A percentile compares a stretch with the other conserved stretches of the same genome.
Evolutionary conservation across 1,284 basidiomycete genomes (phyloP).

Genomic region (Albatrellus sp.): DNA sequence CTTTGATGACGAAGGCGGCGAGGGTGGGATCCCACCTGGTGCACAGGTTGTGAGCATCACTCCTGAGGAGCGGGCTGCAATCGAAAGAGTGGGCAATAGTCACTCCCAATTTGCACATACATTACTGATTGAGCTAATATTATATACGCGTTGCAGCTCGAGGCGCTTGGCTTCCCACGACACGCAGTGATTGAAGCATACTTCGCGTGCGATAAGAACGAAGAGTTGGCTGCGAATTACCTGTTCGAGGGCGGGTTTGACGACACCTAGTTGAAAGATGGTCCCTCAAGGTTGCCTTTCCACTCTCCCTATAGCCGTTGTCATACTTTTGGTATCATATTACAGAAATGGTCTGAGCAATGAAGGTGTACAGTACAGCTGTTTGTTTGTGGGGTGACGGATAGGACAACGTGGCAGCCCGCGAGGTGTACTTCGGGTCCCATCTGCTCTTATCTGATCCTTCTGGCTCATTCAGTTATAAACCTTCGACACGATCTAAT

Average conservation of each 20-base stretch:
- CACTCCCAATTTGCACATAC: background rate
- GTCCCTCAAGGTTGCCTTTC: too few relatives aligned
- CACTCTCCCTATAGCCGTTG: too few relatives aligned
- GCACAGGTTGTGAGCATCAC: conserved; percentile 69
- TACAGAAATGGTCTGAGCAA: too few relatives aligned
- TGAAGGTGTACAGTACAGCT: too few relatives aligned
- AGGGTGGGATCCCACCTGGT: conserved; percentile 45
- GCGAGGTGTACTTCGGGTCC: too few relatives aligned
- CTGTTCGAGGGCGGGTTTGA: conserved; percentile 70
- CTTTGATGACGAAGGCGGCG: conserved; percentile 31
- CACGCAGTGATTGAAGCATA: conserved; percentile 76
- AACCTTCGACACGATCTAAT: too few relatives aligned
- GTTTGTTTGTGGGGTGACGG: too few relatives aligned
- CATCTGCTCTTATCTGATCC: too few relatives aligned
- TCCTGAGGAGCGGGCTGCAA: conserved; percentile 75
- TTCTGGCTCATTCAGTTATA: too few relatives aligned
- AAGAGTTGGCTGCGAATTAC: conserved; percentile 88
- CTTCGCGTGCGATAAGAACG: conserved; percentile 89
- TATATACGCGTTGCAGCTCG: conserved; percentile 42
- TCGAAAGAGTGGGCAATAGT: conserved; percentile 55
- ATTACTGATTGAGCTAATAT: conserved; percentile 3
- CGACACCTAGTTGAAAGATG: conserved; percentile 17
- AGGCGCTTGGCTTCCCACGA: conserved; percentile 77
- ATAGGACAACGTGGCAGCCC: too few relatives aligned
- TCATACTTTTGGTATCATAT: too few relatives aligned